Evolutionary conservation across 83 land plant species (phyloP), one percentile per base, ranked within the genome.

Genomic region (Isoetes engelmannii): DNA sequence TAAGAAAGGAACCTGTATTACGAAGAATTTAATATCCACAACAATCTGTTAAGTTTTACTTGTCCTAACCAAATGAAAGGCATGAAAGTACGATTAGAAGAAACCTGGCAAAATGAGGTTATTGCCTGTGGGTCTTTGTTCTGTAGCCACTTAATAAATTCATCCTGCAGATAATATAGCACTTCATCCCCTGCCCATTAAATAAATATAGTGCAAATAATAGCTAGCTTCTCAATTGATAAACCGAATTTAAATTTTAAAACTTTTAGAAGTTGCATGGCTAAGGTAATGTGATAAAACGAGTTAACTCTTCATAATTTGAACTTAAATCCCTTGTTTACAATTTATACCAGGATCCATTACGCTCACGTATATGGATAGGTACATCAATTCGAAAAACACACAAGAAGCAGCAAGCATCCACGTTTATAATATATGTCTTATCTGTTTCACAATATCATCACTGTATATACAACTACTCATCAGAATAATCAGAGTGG

Each of bases 101-200:
- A 45, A 45, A 80, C 83, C 80, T 80, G 83, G 56, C 83, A 80
- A 19, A 67, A 76, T 6, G 80, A 76, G 50, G 77, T 63, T 48
- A 80, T 44, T 47, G 63, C 15, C 46, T 51, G 61, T n/a, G 28
- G 20, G 21, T 74, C 75, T 54, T 69, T 76, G 5, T 72, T 69
- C 18, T 57, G 10, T 4, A 8, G 12, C 80, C 83, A 80, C 62
- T 64, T 76, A 57, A 68, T 8, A 69, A 71, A 76, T 5, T 72
- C 83, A 19, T 60, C 76, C 72, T 80, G 73, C 62, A 44, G 47
- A 66, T 15, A 21, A 9, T 43, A 74, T 8, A 8, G 20, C 63
- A 68, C n/a, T 21, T 15, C 21, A 28, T 28, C 37, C 1, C 37
- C 37, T 2, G 37, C 37, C 37, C 37, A 28, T 28, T 28, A 0